Base-by-base conservation (phyloP, 2,329 filamentous ascomycete genomes). In the Dendrostoma leiphaemia region DNA sequence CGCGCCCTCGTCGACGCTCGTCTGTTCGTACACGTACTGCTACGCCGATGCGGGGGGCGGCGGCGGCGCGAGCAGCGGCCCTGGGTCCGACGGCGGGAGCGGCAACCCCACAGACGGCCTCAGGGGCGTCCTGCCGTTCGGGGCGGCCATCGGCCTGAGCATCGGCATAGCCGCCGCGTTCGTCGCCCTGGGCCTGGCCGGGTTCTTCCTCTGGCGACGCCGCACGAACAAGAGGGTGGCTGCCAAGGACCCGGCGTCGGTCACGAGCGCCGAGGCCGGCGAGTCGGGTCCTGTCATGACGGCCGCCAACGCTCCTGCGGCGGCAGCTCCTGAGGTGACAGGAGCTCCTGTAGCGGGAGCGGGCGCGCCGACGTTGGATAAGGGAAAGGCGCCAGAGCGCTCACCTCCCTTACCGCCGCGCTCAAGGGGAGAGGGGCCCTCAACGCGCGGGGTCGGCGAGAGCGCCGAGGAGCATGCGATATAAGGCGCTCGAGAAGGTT, bases 1-100 rank as follows among this genome's bases (percentile, higher is more conserved):
- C 10, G 54, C 64, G 7, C 68, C 68, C 8, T 62, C 54, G 6
- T 61, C 68, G 4, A 63, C 60, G 8, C 15, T 54, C 9, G 57
- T 58, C 24, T 66, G 64, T 45, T 17, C 43, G 53, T 31, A 52
- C 35, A 48, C 41, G 1, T 26, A 35, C 41, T 59, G 56, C 24
- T 50, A 26, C 12, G 9, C 15, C 32, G 21, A 46, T 35, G 13
- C 48, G 6, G 49, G 49, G 2, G 24, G 26, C 23, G 24, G 29
- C 34, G 21, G 21, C n/a, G 51, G 38, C 2, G 41, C 48, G 15
- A 28, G 5, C 35, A 29, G 28, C 26, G 48, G 45, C 3, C 38
- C 40, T 6, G 44, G 34, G 12, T 28, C 51, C 7, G 41, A 38
- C 4, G 21, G n/a, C 7, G 43, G 19, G 17, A n/a, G 29, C 15